These are phyloP conservation scores for Heterobasidion annosum DNA, from an alignment of 1,284 basidiomycete species.

Conservation along the genomic window DNA sequence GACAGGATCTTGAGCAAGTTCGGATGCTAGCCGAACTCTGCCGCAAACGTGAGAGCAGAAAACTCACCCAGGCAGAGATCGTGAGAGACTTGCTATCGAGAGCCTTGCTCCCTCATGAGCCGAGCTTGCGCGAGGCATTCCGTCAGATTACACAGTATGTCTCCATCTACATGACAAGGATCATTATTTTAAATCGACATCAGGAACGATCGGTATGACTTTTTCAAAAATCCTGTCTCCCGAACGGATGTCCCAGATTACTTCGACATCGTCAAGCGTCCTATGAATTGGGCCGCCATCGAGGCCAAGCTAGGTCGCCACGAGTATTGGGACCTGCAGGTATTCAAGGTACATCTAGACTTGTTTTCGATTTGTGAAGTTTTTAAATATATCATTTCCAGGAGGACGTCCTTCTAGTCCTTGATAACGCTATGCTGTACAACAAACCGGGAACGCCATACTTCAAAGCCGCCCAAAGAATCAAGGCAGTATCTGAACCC, in stretches of 20 bases:
- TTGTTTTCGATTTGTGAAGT: background rate
- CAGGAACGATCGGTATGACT: constrained; percentile 68
- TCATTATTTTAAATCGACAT: constrained; percentile 4
- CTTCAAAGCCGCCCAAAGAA: constrained; percentile 65
- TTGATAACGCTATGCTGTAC: constrained; percentile 84
- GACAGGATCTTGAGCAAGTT: constrained; percentile 73
- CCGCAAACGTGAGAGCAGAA: constrained; percentile 79
- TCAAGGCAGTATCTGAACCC: constrained; percentile 50
- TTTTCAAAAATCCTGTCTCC: constrained; percentile 81
- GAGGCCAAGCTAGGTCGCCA: constrained; percentile 71
- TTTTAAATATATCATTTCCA: constrained; percentile 20
- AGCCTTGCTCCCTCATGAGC: constrained; percentile 63
- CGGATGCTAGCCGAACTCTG: constrained; percentile 65
- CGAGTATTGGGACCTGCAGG: constrained; percentile 66
- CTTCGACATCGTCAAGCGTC: constrained; percentile 76
- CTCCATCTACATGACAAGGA: constrained; percentile 1
- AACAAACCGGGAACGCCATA: constrained; percentile 73
- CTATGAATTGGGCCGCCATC: constrained; percentile 88
- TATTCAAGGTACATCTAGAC: constrained; percentile 58
- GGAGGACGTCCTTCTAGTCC: constrained; percentile 78
- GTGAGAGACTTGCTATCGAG: constrained; percentile 61
- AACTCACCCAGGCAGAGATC: constrained; percentile 66
- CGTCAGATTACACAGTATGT: constrained; percentile 60
- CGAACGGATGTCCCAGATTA: constrained; percentile 85
- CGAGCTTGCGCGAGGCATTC: constrained; percentile 54